Base-by-base conservation (phyloP, 2,329 filamentous ascomycete species). In the Diplodia intermedia region DNA sequence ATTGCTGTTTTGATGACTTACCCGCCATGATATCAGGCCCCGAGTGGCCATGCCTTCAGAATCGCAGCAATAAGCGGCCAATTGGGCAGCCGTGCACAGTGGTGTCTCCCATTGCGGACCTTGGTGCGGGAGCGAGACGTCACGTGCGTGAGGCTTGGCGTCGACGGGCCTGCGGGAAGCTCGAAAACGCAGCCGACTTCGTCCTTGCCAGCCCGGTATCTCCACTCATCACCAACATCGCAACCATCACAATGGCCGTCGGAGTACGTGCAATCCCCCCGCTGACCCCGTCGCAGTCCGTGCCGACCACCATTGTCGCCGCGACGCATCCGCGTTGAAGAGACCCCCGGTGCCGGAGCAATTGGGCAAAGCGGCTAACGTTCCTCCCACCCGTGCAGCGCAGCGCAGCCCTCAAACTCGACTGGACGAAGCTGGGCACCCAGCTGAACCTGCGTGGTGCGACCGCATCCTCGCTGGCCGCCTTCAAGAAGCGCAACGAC, bases 401-500 rank as follows among this genome's bases (percentile, higher is more conserved):
- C 88, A 97, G 93, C 89, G 94, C 94, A 87, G 94, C 94, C 84
- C 89, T 96, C 84, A 99, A 98, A 89, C 89, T 99, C 88, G 95
- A 99, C 90, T 99, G 95, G 95, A 89, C 89, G 85, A 95, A 96
- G 86, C 89, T 99, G 79, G 91, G 91, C 84, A 89, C 88, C 84
- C 96, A 94, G 79, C 93, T 99, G 78, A 94, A 94, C 82, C 93
- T 99, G 82, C 92, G 92, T 82, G 95, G 95, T 82, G 92, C 93
- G 86, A 99, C 95, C 75, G 94, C 92, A 75, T 85, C 90, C 77
- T 91, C 94, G 71, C 93, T 99, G 71, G 91, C 94, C 82, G 88
- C 92, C 73, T 99, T 99, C 91, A 99, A 99, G 89, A 95, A 97
- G 90, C 94, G 95, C 85, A 97, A 98, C 87, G 95, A 99, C 81